Evolutionary conservation across 2,329 filamentous ascomycete genomes (phyloP).

Genomic region (Trichoderma polysporum): DNA sequence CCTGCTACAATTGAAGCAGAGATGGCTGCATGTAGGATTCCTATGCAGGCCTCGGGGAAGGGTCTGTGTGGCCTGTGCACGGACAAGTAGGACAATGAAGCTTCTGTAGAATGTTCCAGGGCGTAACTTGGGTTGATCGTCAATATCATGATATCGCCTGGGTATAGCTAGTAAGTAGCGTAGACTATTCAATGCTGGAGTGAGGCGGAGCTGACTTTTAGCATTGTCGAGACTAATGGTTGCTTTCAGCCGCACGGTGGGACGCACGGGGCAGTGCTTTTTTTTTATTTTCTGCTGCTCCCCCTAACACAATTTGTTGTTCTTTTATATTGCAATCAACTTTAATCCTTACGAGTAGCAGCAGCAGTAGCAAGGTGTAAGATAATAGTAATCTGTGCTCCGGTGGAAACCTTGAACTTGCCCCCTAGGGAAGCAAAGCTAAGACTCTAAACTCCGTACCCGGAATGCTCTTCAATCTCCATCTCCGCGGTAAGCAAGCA

Average conservation of each 20-base stretch:
- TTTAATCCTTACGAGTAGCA: not conserved
- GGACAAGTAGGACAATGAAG: not conserved
- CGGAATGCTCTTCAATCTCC: not conserved
- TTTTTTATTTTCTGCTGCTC: not conserved
- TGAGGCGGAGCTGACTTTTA: not conserved
- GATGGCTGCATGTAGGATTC: not conserved
- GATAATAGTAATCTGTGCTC: not conserved
- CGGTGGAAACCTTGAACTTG: not conserved
- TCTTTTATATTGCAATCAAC: not conserved
- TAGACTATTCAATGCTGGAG: not conserved
- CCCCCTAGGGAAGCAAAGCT: not conserved
- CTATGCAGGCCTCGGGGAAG: not conserved
- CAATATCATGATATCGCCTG: not conserved
- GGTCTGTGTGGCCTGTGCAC: not conserved
- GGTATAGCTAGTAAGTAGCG: not conserved
- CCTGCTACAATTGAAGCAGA: not conserved
- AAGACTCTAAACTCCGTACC: not conserved
- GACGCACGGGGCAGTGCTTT: constrained; percentile 1
- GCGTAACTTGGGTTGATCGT: not conserved
- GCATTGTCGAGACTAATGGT: not conserved
- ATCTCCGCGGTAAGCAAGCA: not conserved
- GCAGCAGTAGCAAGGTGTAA: no score
- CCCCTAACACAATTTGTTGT: not conserved
- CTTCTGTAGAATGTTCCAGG: constrained; percentile 9
- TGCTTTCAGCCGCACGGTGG: constrained; percentile 11